Base-by-base conservation (phyloP, 306 rosid species). In the Glycine soja region DNA sequence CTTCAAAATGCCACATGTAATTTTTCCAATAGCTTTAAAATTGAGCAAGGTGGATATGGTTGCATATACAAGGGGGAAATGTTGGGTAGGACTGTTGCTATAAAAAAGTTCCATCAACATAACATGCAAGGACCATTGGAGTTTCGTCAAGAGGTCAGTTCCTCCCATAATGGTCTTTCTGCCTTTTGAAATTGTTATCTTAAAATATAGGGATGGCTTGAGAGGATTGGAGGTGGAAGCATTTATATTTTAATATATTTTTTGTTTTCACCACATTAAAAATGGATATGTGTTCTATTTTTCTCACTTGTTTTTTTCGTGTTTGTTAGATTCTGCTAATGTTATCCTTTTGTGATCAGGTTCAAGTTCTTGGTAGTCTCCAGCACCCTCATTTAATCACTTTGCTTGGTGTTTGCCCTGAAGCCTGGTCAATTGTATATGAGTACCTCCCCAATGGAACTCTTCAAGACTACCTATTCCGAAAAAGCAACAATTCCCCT, bases 331-430 rank as follows among this genome's bases (percentile, higher is more conserved):
- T 71, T 76, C 82, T 34, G 76, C 57, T 70, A 53, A 75, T 62
- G 15, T 57, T 72, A 40, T 75, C 80, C 76, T 75, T 67, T 71
- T 87, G 84, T 80, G 38, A 79, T 40, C 86, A 94, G 98, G 97
- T 94, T 87, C 90, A 86, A 80, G 91, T 89, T 83, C 95, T 94
- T 70, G 90, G 94, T 47, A 89, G 90, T 81, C 86, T 94, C 59
- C 94, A 88, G 81, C 98, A 94, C 77, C 97, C 94, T 79, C 97
- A 91, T 85, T 85, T 94, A 40, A 90, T 94, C 81, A 85, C 92
- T 43, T 87, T 94, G 86, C 97, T 94, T 66, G 98, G 97, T 66
- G 88, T 89, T 72, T 94, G 97, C 85, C 89, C 92, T 36, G 97
- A 94, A 81, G 92, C 92, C 48, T 89, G 97, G 91, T 91, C 97